Evolutionary conservation across 163 green algal genomes (phyloP), one percentile per base, ranked within the genome.

Genomic region (Prototheca cutis): DNA sequence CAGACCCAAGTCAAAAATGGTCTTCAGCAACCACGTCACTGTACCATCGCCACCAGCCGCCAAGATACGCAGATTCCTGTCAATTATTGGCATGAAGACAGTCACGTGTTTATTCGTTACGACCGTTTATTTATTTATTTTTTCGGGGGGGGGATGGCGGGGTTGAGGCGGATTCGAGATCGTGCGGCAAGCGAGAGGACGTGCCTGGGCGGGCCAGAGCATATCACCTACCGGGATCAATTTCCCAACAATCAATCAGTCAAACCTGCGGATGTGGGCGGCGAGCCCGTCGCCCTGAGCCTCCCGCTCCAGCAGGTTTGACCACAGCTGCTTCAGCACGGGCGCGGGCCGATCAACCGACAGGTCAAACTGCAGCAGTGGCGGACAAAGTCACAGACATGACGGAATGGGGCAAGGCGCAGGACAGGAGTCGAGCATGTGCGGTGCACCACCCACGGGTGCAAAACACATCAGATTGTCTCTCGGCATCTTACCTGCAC

Each of bases 41-140:
- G 86, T 94, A 36, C 86, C 86, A 58, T 94, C 86, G n/a, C 86
- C 86, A 2, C 86, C 86, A 17, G 73, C 78, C 18, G 70, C 78
- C 52, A 87, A 54, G 47, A 85, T 67, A 42, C 70, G 67, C 42
- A 87, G 54, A 36, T 68, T 63, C 10, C 65, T 68, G 61, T 61
- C 13, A 13, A 45, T 45, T 45, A 13, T 8, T 45, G 13, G 10
- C 36, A 45, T 21, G 36, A 45, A 21, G 36, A 45, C 36, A 45
- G 36, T 45, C 8, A 45, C 13, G 36, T 8, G 36, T 8, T 13
- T 45, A n/a, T n/a, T n/a, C n/a, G n/a, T n/a, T n/a, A n/a, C n/a
- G n/a, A n/a, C n/a, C n/a, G n/a, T n/a, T n/a, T n/a, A n/a, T n/a
- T n/a, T n/a, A n/a, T n/a, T n/a, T n/a, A n/a, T n/a, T n/a, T n/a